A percentile compares a stretch with the other conserved stretches of the same genome.
Evolutionary conservation across 1,284 basidiomycete species (phyloP).

Genomic region (Neolentinus lepideus): DNA sequence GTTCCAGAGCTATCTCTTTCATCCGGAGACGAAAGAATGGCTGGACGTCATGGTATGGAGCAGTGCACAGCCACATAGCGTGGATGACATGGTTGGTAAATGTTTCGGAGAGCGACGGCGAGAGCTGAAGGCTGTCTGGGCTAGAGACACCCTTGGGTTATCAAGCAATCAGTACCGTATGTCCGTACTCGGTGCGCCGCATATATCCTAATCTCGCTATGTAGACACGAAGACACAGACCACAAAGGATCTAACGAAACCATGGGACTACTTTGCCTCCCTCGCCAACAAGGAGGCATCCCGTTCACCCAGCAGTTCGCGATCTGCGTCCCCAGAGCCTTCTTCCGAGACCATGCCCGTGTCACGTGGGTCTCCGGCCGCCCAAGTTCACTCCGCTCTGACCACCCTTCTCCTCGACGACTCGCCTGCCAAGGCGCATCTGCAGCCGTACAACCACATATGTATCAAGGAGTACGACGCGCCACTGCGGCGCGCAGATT

Average conservation of each 20-base stretch:
- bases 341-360: neutral
- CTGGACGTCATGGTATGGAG: slow-evolving; percentile 86
- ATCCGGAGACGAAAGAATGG: slow-evolving; percentile 45
- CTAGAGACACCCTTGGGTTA: slow-evolving; percentile 70
- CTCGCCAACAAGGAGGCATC: slow-evolving; percentile 4
- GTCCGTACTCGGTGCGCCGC: slow-evolving; percentile 18
- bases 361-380: slow-evolving; percentile 5
- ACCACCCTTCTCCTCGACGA: slow-evolving; percentile 82
- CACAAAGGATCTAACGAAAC: slow-evolving; percentile 69
- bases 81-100: slow-evolving; percentile 60
- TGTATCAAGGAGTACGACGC: slow-evolving; percentile 64
- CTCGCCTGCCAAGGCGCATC: slow-evolving; percentile 65
- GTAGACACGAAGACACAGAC: slow-evolving; percentile 62
- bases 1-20: slow-evolving; percentile 61
- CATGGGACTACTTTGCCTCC: slow-evolving; percentile 50
- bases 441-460: slow-evolving; percentile 80
- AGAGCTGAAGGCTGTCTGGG: slow-evolving; percentile 64
- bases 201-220: slow-evolving; percentile 3
- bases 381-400: slow-evolving; percentile 42
- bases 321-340: slow-evolving; percentile 6
- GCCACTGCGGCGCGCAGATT: slow-evolving; percentile 36
- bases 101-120: slow-evolving; percentile 40
- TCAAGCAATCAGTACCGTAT: slow-evolving; percentile 51
- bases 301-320: slow-evolving; percentile 7
- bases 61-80: slow-evolving; percentile 76